Evolutionary conservation across 1,284 basidiomycete genomes (phyloP).

Genomic region (Coriolopsis trogii): DNA sequence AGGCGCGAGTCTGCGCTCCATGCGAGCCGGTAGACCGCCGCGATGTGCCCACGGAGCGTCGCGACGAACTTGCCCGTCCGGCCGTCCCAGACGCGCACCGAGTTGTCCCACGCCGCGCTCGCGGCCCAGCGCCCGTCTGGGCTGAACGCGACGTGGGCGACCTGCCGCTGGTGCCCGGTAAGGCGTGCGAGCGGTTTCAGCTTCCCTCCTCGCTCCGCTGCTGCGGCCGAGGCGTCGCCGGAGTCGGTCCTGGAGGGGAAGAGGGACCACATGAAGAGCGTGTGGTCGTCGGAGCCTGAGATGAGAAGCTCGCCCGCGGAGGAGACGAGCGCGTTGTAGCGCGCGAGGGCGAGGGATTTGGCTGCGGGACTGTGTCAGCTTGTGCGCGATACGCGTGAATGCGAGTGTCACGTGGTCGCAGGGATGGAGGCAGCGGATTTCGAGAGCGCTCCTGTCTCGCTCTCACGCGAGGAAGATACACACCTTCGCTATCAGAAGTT

Average conservation of each 20-base stretch:
- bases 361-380: constrained; percentile 44
- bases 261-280: constrained; percentile 90
- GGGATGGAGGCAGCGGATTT: not conserved
- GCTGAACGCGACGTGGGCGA: constrained; percentile 94
- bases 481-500: constrained; percentile 79
- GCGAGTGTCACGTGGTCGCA: too few relatives aligned
- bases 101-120: constrained; percentile 90
- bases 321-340: constrained; percentile 73
- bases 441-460: too few relatives aligned
- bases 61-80: constrained; percentile 92
- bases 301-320: constrained; percentile 85
- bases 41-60: constrained; percentile 91
- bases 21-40: constrained; percentile 90
- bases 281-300: constrained; percentile 94
- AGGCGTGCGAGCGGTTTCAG: constrained; percentile 88
- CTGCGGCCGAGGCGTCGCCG: constrained; percentile 36
- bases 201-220: constrained; percentile 47
- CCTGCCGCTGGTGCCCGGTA: constrained; percentile 95
- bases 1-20: constrained; percentile 96
- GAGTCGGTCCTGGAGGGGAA: constrained; percentile 51
- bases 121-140: constrained; percentile 94
- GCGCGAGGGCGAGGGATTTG: constrained; percentile 70
- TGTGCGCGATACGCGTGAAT: too few relatives aligned
- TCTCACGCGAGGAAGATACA: constrained; percentile 12
- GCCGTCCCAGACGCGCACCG: constrained; percentile 94